Conservation (phyloP, 192 early-diverging fungal species). For the Jimgerdemannia lactiflua region DNA sequence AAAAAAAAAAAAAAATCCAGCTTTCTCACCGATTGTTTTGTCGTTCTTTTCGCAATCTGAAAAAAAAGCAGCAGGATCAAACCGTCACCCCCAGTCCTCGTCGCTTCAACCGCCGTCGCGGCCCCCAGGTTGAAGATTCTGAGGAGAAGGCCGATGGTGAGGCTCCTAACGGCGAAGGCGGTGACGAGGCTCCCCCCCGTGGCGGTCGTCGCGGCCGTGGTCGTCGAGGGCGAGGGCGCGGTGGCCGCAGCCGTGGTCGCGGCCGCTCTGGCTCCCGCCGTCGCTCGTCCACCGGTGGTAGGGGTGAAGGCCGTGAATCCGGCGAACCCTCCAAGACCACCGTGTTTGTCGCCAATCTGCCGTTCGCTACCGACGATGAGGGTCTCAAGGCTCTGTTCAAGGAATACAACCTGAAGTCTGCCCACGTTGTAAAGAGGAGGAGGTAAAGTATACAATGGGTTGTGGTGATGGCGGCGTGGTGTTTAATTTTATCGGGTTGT, state of each 20-base stretch:
- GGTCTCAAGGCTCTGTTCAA: constrained; percentile 75
- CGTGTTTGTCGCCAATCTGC: constrained; percentile 79
- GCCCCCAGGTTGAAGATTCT: constrained; percentile 24
- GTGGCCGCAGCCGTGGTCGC: constrained; percentile 35
- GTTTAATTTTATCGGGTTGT: not conserved
- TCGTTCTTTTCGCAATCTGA: too few species aligned
- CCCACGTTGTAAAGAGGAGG: constrained; percentile 69
- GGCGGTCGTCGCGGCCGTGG: constrained; percentile 11
- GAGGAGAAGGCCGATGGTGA: constrained; percentile 5
- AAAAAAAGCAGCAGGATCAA: not conserved
- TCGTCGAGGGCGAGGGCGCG: constrained; percentile 19
- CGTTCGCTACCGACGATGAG: constrained; percentile 67
- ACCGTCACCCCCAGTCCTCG: constrained; percentile 12
- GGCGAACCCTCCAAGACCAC: constrained; percentile 64
- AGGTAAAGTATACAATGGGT: constrained; percentile 12
- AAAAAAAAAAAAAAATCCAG: too few species aligned
- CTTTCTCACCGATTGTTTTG: too few species aligned
- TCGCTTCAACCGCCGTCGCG: constrained; percentile 23
- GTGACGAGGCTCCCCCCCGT: constrained; percentile 20
- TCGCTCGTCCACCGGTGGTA: constrained; percentile 4
- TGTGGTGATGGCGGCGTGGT: not conserved
- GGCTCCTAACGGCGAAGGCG: constrained; percentile 17
- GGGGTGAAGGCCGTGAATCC: constrained; percentile 24
- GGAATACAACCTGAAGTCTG: constrained; percentile 68
- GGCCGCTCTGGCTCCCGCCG: constrained; percentile 23